Percentiles rank a stretch among this genome's conserved stretches.
These are phyloP conservation scores for Heritiera fomes DNA, from an alignment of 345 rosid genomes.

Conservation along the genomic window DNA sequence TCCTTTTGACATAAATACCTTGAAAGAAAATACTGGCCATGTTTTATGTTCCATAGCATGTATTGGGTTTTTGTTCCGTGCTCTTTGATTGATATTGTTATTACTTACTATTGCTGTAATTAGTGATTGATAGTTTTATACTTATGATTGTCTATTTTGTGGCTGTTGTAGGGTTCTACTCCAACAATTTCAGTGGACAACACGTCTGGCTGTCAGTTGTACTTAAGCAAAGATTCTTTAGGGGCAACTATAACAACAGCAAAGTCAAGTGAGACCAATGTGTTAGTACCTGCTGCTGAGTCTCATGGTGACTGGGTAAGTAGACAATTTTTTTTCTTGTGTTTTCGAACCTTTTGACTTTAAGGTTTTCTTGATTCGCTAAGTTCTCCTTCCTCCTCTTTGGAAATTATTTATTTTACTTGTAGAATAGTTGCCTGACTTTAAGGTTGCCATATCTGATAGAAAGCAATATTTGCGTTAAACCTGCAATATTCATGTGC, in stretches of 20 bases:
- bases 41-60: not conserved
- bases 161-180: slow-evolving; percentile 73
- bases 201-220: slow-evolving; percentile 83
- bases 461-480: not conserved
- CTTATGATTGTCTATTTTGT: slow-evolving; percentile 20
- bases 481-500: not conserved
- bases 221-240: slow-evolving; percentile 74
- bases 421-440: not conserved
- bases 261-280: slow-evolving; percentile 90
- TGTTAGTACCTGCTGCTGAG: slow-evolving; percentile 72
- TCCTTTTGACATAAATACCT: not conserved
- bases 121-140: not conserved
- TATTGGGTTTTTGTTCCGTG: not conserved
- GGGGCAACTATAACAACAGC: slow-evolving; percentile 86
- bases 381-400: not conserved
- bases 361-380: not conserved
- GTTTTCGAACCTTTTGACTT: not conserved
- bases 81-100: not conserved
- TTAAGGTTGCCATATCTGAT: not conserved
- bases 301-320: slow-evolving; percentile 85
- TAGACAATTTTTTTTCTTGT: not conserved
- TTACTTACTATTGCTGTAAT: not conserved
- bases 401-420: not conserved
- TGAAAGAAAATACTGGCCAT: not conserved
- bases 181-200: slow-evolving; percentile 95